Evolutionary conservation across 176 grass and related monocot species (phyloP).

Genomic region (Leersia perrieri): DNA sequence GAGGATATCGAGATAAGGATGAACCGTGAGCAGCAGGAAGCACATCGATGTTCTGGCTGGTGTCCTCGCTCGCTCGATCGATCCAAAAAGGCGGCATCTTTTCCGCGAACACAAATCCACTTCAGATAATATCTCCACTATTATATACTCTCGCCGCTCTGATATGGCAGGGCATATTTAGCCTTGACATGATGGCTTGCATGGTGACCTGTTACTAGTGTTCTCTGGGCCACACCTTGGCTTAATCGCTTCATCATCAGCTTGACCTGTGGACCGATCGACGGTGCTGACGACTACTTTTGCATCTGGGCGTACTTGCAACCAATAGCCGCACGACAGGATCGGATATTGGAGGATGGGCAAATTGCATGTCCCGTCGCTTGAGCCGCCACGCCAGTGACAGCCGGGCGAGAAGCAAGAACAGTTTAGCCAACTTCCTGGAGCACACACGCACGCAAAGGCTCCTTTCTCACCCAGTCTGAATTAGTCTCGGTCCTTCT

Average conservation of each 20-base stretch:
- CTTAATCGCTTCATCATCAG: background rate
- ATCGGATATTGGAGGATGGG: background rate
- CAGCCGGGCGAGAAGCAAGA: conserved; percentile 8
- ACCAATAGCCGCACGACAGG: background rate
- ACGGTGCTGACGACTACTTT: background rate
- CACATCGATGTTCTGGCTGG: conserved; percentile 10
- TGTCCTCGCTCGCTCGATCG: background rate
- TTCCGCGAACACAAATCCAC: background rate
- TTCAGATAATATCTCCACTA: conserved; percentile 23
- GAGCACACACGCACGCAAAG: background rate
- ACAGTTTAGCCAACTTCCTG: conserved; percentile 16
- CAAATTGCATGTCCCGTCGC: background rate
- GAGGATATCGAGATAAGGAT: conserved; percentile 38
- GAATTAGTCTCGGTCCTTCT: background rate
- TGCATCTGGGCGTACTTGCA: background rate
- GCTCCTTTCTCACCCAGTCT: background rate
- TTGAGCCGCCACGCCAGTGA: background rate
- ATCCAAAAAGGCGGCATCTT: conserved; percentile 13
- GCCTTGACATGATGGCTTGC: background rate
- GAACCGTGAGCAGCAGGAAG: conserved; percentile 12
- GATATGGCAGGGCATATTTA: background rate
- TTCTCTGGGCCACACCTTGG: background rate
- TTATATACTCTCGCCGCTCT: background rate
- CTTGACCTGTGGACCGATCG: background rate
- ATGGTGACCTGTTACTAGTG: background rate